Evolutionary conservation across 2,329 filamentous ascomycete genomes (phyloP), one percentile per base, ranked within the genome.

Genomic region (Calonectria hawksworthii): DNA sequence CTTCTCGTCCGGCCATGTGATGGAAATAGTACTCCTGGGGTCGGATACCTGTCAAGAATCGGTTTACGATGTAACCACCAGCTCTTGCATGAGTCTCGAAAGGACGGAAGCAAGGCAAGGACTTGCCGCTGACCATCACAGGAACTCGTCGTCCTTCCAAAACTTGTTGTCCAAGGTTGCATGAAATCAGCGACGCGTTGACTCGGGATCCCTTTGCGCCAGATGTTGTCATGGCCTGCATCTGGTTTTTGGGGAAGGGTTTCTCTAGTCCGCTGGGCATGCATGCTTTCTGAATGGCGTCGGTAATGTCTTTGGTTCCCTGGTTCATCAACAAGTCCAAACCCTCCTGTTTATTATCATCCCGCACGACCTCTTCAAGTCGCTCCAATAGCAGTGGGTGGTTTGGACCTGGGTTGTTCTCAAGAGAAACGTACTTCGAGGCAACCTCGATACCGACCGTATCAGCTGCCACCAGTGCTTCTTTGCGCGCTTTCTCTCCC

Each of bases 11-110:
- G 82, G 96, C 97, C 98, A 99, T 99, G 85, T 98, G 96, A 91
- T 99, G 97, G 89, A 99, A 99, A 85, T 96, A 99, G 85, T 98
- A 99, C 84, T 99, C 98, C 82, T 99, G 97, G 6, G 97, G 97
- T 70, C 96, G 93, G 75, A 99, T 97, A 74, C 97, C 97, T 30
- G 98, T 99, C 89, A 99, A 94, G 91, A 99, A 99, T 84, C 97
- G 95, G 82, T 98, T 95, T 65, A 95, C 94, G 77, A 99, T 95
- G 86, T 98, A 99, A 23, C 97, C 97, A 81, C 96, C 96, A 67
- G 97, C 97, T 79, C 96, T 91, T 9, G 98, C 91, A 78, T 96
- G 92, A 0, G 96, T 96, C 80, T 99, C 97, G 81, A 94, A 99
- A 0, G 96, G 94, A 81, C 93, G 94, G 87, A 99, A 99, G 82